Evolutionary conservation across 441 rosid species (phyloP).

Genomic region (Theobroma grandiflorum): DNA sequence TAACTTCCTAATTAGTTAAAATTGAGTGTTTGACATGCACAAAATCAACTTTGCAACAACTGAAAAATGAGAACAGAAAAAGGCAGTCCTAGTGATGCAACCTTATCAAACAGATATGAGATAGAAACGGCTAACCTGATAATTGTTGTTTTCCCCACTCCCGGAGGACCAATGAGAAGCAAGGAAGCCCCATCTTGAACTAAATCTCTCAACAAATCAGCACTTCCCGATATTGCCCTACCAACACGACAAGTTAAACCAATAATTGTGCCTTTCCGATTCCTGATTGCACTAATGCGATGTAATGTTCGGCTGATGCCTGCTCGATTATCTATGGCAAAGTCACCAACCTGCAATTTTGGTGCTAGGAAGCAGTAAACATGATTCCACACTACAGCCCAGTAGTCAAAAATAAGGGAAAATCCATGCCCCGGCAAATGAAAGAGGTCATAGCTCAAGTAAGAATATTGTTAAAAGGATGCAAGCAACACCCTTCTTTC

Average conservation of each 20-base stretch:
- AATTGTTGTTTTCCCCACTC: conserved; percentile 96
- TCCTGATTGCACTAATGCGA: conserved; percentile 86
- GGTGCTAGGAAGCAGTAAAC: conserved; percentile 29
- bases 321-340: conserved; percentile 90
- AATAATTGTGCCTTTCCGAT: conserved; percentile 73
- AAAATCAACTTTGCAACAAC: neutral
- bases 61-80: neutral
- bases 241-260: conserved; percentile 98
- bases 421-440: conserved; percentile 4
- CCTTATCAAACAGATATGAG: conserved; percentile 16
- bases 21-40: neutral
- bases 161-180: conserved; percentile 93
- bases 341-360: conserved; percentile 77
- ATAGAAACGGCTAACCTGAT: conserved; percentile 59
- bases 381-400: neutral
- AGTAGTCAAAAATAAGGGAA: neutral
- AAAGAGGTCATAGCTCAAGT: neutral
- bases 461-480: neutral
- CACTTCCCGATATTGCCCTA: conserved; percentile 81
- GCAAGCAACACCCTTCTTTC: neutral
- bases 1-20: neutral
- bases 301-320: conserved; percentile 91
- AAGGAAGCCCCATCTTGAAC: conserved; percentile 80
- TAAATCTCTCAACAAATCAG: conserved; percentile 77
- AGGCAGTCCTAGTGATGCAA: conserved; percentile 16